phyloP scores from a whole-genome alignment of 1,284 basidiomycete genomes.

The Melampsora larici-populina region DNA sequence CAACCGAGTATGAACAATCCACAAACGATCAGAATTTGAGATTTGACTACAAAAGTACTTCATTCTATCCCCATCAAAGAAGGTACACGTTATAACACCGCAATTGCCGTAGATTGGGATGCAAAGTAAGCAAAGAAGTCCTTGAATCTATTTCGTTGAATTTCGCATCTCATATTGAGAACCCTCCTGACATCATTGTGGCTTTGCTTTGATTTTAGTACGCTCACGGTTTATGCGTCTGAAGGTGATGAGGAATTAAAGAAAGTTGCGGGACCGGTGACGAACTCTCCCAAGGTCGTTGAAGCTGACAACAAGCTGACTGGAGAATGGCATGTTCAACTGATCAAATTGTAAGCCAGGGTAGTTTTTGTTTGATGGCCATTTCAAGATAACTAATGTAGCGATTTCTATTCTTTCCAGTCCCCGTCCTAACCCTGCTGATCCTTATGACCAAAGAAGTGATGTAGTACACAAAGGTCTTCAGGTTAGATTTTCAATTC shows the following conservation, averaged over 20 bases:
- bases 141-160: background rate
- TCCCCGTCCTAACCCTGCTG: too few relatives aligned
- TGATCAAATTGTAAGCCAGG: slow-evolving; percentile 9
- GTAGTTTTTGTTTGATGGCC: background rate
- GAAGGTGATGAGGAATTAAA: background rate
- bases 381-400: too few relatives aligned
- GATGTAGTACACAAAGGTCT: too few relatives aligned
- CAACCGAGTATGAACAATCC: background rate
- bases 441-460: too few relatives aligned
- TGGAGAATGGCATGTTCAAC: slow-evolving; percentile 18
- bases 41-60: background rate
- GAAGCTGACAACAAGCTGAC: background rate
- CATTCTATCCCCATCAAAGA: background rate
- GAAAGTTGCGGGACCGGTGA: background rate
- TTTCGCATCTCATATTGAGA: too few relatives aligned
- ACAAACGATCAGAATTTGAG: slow-evolving; percentile 3
- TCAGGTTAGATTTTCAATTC: too few relatives aligned
- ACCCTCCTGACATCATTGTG: background rate
- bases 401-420: too few relatives aligned
- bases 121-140: slow-evolving; percentile 1
- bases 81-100: slow-evolving; percentile 7
- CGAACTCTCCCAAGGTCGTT: slow-evolving; percentile 1
- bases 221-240: slow-evolving; percentile 5
- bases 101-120: slow-evolving; percentile 14
- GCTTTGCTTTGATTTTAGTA: background rate